phyloP scores from a whole-genome alignment of 2,329 filamentous ascomycete species.

The Parafenestella ontariensis region DNA sequence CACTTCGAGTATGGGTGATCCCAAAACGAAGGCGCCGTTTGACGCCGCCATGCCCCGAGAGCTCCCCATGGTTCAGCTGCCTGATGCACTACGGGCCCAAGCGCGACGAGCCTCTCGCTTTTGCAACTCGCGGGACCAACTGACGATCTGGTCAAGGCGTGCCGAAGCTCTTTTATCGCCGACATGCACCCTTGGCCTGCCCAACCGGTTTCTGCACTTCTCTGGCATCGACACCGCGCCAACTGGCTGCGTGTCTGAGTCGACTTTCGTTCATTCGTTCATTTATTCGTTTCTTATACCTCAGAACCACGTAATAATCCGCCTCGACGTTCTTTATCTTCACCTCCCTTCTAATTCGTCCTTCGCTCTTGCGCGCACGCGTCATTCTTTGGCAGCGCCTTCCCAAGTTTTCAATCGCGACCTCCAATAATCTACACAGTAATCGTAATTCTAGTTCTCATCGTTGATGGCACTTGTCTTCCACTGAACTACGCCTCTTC shows the following conservation, averaged over 20 bases:
- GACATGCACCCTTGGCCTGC: slow-evolving; percentile 27
- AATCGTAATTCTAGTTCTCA: slow-evolving; percentile 21
- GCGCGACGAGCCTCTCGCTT: slow-evolving; percentile 31
- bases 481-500: slow-evolving; percentile 17
- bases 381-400: slow-evolving; percentile 12
- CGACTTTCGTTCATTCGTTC: slow-evolving; percentile 34
- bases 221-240: slow-evolving; percentile 32
- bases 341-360: slow-evolving; percentile 18
- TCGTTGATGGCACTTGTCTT: slow-evolving; percentile 31
- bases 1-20: slow-evolving; percentile 26
- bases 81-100: slow-evolving; percentile 18
- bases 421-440: background rate
- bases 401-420: slow-evolving; percentile 1
- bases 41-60: slow-evolving; percentile 31
- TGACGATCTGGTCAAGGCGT: slow-evolving; percentile 32
- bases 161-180: slow-evolving; percentile 29
- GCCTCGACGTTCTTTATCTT: slow-evolving; percentile 14
- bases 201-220: slow-evolving; percentile 30
- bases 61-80: slow-evolving; percentile 20
- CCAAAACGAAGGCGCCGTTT: slow-evolving; percentile 30
- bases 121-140: slow-evolving; percentile 26
- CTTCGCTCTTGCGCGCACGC: slow-evolving; percentile 14
- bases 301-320: slow-evolving; percentile 19
- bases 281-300: too few relatives aligned
- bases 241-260: slow-evolving; percentile 30